These are phyloP conservation scores for Aureobasidium leucospermi DNA, from an alignment of 2,329 filamentous ascomycete species.

Conservation along the genomic window DNA sequence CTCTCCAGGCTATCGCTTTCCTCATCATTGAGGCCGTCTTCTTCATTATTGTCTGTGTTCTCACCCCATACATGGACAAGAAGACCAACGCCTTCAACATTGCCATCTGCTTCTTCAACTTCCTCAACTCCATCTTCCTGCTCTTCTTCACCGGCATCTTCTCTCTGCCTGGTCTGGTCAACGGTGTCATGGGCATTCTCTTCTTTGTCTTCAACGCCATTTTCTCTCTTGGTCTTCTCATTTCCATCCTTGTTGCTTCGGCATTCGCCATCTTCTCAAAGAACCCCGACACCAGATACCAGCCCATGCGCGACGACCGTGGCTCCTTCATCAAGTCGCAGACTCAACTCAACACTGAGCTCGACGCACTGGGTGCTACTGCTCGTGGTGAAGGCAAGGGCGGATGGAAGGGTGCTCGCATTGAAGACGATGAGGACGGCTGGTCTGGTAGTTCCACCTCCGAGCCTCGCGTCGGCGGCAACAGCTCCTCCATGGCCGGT, in stretches of 20 bases:
- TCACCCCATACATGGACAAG: constrained; percentile 98
- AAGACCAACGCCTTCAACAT: constrained; percentile 97
- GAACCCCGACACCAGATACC: constrained; percentile 90
- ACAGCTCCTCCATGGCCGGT: constrained; percentile 28
- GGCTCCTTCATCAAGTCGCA: constrained; percentile 97
- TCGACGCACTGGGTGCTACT: constrained; percentile 82
- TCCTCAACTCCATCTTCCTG: constrained; percentile 82
- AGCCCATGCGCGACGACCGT: constrained; percentile 93
- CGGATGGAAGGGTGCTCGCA: constrained; percentile 41
- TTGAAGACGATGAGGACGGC: constrained; percentile 66
- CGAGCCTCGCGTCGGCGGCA: constrained; percentile 33
- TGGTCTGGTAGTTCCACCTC: constrained; percentile 51
- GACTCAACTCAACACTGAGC: constrained; percentile 77
- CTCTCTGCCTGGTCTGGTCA: constrained; percentile 72
- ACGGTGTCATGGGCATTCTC: constrained; percentile 79
- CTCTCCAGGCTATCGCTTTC: constrained; percentile 72
- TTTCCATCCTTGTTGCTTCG: constrained; percentile 73
- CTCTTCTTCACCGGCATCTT: constrained; percentile 85
- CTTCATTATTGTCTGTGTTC: constrained; percentile 68
- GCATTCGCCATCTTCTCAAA: constrained; percentile 77
- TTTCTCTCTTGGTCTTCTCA: constrained; percentile 72
- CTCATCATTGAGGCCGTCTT: constrained; percentile 74
- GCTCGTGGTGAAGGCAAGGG: constrained; percentile 67
- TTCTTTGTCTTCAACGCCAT: constrained; percentile 83
- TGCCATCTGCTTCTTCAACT: constrained; percentile 81